Evolutionary conservation across 2,329 filamentous ascomycete genomes (phyloP).

Genomic region (Curvularia sp.): DNA sequence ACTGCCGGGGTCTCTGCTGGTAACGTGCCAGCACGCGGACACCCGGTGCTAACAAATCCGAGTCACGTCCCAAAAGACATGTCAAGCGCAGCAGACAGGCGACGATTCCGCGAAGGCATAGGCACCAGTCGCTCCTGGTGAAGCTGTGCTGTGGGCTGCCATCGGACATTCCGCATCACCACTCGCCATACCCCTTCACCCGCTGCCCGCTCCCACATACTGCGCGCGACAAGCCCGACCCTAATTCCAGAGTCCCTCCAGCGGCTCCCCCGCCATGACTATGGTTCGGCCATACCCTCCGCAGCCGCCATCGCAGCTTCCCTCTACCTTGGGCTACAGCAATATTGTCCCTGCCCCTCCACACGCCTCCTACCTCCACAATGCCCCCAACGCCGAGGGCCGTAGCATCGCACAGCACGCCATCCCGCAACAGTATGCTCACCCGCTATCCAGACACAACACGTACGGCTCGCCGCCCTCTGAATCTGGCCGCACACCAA

Average conservation of each 20-base stretch:
- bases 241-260: constrained; percentile 12
- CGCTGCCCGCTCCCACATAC: constrained; percentile 3
- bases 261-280: constrained; percentile 44
- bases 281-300: constrained; percentile 50
- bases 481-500: constrained; percentile 35
- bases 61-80: constrained; percentile 42
- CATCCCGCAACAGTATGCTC: constrained; percentile 49
- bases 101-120: constrained; percentile 54
- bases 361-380: constrained; percentile 37
- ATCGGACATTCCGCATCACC: not conserved
- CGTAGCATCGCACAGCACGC: constrained; percentile 33
- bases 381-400: constrained; percentile 37
- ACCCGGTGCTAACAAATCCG: constrained; percentile 24
- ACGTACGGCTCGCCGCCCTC: constrained; percentile 45
- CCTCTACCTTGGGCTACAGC: constrained; percentile 36
- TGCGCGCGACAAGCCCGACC: not conserved
- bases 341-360: constrained; percentile 34
- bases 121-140: constrained; percentile 52
- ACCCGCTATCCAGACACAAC: constrained; percentile 50
- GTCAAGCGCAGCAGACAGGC: constrained; percentile 48
- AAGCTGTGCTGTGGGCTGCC: constrained; percentile 37
- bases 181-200: not conserved
- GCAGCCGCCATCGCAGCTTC: constrained; percentile 42
- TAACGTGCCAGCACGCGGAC: constrained; percentile 30
- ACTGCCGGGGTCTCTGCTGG: constrained; percentile 44